Conservation (phyloP, 148 eudicot genomes). For the Tetragonia tetragonoides region DNA sequence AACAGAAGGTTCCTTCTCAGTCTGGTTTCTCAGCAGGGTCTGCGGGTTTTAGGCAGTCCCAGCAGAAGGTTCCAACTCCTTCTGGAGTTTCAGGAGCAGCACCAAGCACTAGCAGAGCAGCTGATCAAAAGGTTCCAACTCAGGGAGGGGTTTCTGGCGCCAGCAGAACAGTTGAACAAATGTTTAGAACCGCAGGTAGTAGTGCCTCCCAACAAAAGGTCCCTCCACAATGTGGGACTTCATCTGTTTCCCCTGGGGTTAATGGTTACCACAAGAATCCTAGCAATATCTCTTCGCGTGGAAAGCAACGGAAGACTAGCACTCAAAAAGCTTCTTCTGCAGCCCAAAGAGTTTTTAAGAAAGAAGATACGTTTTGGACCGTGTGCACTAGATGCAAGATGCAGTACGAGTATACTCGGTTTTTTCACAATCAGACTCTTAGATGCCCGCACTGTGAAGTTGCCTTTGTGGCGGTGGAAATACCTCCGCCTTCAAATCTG, state of each 20-base stretch:
- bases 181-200: conserved; percentile 13
- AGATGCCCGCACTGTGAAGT: conserved; percentile 64
- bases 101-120: conserved; percentile 16
- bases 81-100: conserved; percentile 6
- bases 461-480: conserved; percentile 61
- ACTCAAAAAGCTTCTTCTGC: conserved; percentile 28
- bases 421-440: conserved; percentile 60
- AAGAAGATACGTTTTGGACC: conserved; percentile 82
- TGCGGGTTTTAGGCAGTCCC: conserved; percentile 16
- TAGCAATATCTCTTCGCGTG: conserved; percentile 26
- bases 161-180: conserved; percentile 8
- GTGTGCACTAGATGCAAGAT: conserved; percentile 68
- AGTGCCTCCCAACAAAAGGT: conserved; percentile 48
- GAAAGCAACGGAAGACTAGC: conserved; percentile 33
- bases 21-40: conserved; percentile 15
- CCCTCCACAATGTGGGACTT: conserved; percentile 35
- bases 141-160: conserved; percentile 34
- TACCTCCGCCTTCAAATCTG: conserved; percentile 53
- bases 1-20: conserved; percentile 25
- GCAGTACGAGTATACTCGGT: conserved; percentile 77
- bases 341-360: conserved; percentile 34
- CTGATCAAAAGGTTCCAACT: conserved; percentile 35
- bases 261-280: conserved; percentile 48
- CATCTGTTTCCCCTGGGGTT: conserved; percentile 34
- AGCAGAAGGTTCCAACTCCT: conserved; percentile 19